These are phyloP conservation scores for Monilinia polystroma DNA, from an alignment of 2,329 filamentous ascomycete species.

Conservation along the genomic window DNA sequence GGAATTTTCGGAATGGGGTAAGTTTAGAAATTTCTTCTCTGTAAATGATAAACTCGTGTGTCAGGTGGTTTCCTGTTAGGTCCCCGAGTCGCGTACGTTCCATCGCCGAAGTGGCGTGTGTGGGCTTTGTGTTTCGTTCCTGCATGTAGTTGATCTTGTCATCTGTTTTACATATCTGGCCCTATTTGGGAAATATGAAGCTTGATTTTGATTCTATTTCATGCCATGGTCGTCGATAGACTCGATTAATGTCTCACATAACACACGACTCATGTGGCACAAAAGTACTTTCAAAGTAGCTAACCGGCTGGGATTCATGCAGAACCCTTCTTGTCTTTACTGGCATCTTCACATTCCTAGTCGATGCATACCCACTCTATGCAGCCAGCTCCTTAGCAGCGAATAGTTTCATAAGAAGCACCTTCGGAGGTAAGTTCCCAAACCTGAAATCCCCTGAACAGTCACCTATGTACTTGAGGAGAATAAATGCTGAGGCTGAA, in stretches of 20 bases:
- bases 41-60: slow-evolving; percentile 12
- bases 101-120: slow-evolving; percentile 23
- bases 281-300: slow-evolving; percentile 28
- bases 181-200: slow-evolving; percentile 22
- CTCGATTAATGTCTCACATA: slow-evolving; percentile 27
- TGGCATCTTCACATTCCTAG: slow-evolving; percentile 80
- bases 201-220: slow-evolving; percentile 4
- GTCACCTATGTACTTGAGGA: slow-evolving; percentile 9
- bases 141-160: slow-evolving; percentile 23
- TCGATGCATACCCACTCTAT: slow-evolving; percentile 74
- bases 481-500: slow-evolving; percentile 28
- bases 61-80: slow-evolving; percentile 20
- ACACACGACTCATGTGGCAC: slow-evolving; percentile 31
- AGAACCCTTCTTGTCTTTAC: slow-evolving; percentile 77
- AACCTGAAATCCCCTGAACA: slow-evolving; percentile 2
- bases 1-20: slow-evolving; percentile 69
- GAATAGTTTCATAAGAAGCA: slow-evolving; percentile 75
- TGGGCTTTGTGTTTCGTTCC: slow-evolving; percentile 18
- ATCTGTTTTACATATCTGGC: slow-evolving; percentile 15
- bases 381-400: slow-evolving; percentile 78
- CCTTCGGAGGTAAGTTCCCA: slow-evolving; percentile 56
- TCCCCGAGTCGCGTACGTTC: slow-evolving; percentile 23
- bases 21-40: slow-evolving; percentile 42
- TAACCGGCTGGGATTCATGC: slow-evolving; percentile 34
- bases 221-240: slow-evolving; percentile 6